Conservation (phyloP, 805 yeast genomes). For the Ogataea dorogensis region DNA sequence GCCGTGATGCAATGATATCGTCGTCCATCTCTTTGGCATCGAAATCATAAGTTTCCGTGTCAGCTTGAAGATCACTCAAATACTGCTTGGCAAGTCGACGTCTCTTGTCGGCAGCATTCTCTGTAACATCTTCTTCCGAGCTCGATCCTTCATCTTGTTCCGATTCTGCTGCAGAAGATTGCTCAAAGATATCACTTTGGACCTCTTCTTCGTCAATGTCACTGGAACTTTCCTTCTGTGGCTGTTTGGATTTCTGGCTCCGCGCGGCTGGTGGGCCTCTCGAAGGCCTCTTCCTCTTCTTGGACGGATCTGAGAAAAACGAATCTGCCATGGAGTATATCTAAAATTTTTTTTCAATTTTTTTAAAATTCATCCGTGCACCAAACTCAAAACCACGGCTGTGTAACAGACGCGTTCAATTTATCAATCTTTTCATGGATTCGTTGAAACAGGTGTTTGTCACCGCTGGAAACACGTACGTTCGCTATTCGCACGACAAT, state of each 20-base stretch:
- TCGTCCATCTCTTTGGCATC: slow-evolving; percentile 91
- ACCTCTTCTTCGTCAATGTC: slow-evolving; percentile 39
- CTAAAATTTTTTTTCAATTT: slow-evolving; percentile 9
- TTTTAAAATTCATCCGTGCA: slow-evolving; percentile 13
- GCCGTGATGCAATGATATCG: slow-evolving; percentile 76
- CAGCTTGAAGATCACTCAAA: slow-evolving; percentile 69
- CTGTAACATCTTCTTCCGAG: slow-evolving; percentile 72
- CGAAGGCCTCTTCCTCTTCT: slow-evolving; percentile 35
- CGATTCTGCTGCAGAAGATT: slow-evolving; percentile 26
- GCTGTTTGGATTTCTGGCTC: slow-evolving; percentile 18
- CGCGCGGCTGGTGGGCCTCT: slow-evolving; percentile 15
- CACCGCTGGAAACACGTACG: slow-evolving; percentile 27
- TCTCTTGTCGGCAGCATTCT: slow-evolving; percentile 89
- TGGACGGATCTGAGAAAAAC: slow-evolving; percentile 59
- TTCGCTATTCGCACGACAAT: slow-evolving; percentile 25
- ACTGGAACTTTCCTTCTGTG: slow-evolving; percentile 23
- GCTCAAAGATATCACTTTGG: slow-evolving; percentile 31
- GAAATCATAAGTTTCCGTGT: slow-evolving; percentile 53
- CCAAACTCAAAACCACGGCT: not conserved
- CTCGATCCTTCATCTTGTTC: slow-evolving; percentile 46
- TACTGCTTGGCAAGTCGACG: slow-evolving; percentile 93
- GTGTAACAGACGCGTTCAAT: slow-evolving; percentile 6
- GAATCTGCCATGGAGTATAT: slow-evolving; percentile 43
- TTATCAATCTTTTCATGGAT: slow-evolving; percentile 19
- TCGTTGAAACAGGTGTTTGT: slow-evolving; percentile 32